phyloP scores from a whole-genome alignment of 2,329 filamentous ascomycete species.

The Endocalyx cinctus region DNA sequence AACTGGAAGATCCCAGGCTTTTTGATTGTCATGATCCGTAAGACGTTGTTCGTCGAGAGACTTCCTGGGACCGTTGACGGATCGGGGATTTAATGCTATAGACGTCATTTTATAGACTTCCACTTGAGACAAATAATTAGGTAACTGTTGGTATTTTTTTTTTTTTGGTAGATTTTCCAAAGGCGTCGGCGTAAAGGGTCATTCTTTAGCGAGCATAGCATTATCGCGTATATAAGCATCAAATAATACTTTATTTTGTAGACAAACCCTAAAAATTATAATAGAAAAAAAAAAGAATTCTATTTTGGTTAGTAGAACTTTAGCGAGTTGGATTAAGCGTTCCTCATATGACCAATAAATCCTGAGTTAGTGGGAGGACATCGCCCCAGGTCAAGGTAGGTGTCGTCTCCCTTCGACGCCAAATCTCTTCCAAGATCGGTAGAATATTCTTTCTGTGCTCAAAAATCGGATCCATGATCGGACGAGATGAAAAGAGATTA shows the following conservation, averaged over 20 bases:
- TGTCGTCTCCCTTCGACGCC: background rate
- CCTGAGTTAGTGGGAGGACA: background rate
- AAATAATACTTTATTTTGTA: too few species aligned
- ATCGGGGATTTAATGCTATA: slow-evolving; percentile 8
- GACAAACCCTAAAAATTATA: too few species aligned
- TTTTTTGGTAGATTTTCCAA: too few species aligned
- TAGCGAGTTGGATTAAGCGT: too few species aligned
- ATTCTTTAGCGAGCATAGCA: too few species aligned
- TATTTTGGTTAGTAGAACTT: too few species aligned
- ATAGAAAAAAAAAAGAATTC: too few species aligned
- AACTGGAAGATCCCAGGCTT: slow-evolving; percentile 20
- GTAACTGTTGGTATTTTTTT: too few species aligned
- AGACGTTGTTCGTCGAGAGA: slow-evolving; percentile 20
- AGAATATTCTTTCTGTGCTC: slow-evolving; percentile 2
- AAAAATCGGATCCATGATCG: slow-evolving; percentile 1
- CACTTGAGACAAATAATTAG: too few species aligned
- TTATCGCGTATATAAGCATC: too few species aligned
- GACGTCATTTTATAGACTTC: too few species aligned
- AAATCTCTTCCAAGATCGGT: slow-evolving; percentile 2
- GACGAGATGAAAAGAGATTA: background rate
- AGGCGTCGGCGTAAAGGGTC: too few species aligned
- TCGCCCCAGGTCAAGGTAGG: slow-evolving; percentile 3
- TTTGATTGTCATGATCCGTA: slow-evolving; percentile 17
- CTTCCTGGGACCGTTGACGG: slow-evolving; percentile 15
- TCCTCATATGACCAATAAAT: background rate